Percentiles rank a stretch among this genome's conserved stretches.
Conservation (phyloP, 148 eudicot species). For the Camellia japonica region DNA sequence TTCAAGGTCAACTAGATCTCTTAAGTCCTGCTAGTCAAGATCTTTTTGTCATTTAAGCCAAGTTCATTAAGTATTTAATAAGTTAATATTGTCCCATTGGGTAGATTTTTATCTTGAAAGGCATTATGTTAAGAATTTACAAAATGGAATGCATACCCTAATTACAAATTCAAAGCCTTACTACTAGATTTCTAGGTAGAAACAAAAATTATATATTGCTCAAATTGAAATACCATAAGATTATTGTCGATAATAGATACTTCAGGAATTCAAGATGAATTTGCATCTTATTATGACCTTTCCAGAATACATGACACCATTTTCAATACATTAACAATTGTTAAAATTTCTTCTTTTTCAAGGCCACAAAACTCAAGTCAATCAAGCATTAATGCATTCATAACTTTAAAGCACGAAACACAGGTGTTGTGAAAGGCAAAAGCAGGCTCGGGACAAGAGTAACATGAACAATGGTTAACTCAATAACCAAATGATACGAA, state of each 20-base stretch:
- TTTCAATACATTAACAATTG: background rate
- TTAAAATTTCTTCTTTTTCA: background rate
- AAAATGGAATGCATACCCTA: background rate
- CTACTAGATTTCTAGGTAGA: background rate
- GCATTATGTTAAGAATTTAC: background rate
- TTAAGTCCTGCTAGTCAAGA: background rate
- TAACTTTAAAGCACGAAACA: constrained; percentile 5
- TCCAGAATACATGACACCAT: background rate
- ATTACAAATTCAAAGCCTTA: background rate
- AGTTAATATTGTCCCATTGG: background rate
- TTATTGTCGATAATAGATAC: background rate
- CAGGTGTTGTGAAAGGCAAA: background rate
- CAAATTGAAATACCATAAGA: background rate
- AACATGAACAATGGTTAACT: background rate
- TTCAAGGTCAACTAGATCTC: background rate
- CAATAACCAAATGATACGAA: constrained; percentile 21
- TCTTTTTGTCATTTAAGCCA: background rate
- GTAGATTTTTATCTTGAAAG: background rate
- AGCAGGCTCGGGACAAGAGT: background rate
- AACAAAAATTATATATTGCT: background rate
- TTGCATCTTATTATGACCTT: background rate
- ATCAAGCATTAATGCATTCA: background rate
- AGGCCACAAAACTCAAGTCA: background rate
- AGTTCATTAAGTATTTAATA: background rate
- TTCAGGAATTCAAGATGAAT: background rate